A percentile compares a stretch with the other conserved stretches of the same genome.
Conservation (phyloP, 805 yeast genomes). For the Sugiyamaella mastotermitis region DNA sequence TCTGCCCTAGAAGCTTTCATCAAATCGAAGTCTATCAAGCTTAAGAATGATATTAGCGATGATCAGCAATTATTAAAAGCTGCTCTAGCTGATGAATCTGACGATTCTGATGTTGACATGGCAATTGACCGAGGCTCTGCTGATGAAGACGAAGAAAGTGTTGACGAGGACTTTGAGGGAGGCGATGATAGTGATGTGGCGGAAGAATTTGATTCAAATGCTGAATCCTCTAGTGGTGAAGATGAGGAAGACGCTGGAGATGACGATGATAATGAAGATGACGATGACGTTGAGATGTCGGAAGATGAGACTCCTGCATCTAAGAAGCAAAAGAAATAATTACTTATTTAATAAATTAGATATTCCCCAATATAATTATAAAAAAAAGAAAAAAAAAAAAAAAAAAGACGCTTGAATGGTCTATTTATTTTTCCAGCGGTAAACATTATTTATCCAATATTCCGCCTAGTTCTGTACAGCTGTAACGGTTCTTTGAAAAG, state of each 20-base stretch:
- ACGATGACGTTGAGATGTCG: too few relatives aligned
- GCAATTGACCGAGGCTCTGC: constrained; percentile 63
- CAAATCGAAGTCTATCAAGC: constrained; percentile 67
- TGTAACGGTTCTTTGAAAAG: too few relatives aligned
- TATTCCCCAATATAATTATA: too few relatives aligned
- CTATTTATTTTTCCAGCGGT: too few relatives aligned
- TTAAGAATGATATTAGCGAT: constrained; percentile 83
- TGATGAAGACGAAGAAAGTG: constrained; percentile 62
- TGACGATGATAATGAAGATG: too few relatives aligned
- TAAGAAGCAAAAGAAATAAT: too few relatives aligned
- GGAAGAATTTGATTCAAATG: constrained; percentile 78
- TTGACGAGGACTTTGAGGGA: constrained; percentile 78
- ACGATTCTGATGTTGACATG: constrained; percentile 41
- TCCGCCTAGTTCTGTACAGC: too few relatives aligned
- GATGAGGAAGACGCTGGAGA: constrained; percentile 25
- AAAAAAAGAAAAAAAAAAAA: too few relatives aligned
- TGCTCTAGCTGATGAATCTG: constrained; percentile 61
- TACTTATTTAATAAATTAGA: too few relatives aligned
- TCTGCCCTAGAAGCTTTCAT: constrained; percentile 68
- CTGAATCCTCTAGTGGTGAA: constrained; percentile 21
- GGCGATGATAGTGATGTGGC: constrained; percentile 61
- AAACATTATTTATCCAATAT: too few relatives aligned
- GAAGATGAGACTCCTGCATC: too few relatives aligned
- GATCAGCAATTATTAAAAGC: constrained; percentile 76
- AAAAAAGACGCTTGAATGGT: too few relatives aligned